Base-by-base conservation (phyloP, 2,329 filamentous ascomycete genomes). In the Lachnellula subtilissima region DNA sequence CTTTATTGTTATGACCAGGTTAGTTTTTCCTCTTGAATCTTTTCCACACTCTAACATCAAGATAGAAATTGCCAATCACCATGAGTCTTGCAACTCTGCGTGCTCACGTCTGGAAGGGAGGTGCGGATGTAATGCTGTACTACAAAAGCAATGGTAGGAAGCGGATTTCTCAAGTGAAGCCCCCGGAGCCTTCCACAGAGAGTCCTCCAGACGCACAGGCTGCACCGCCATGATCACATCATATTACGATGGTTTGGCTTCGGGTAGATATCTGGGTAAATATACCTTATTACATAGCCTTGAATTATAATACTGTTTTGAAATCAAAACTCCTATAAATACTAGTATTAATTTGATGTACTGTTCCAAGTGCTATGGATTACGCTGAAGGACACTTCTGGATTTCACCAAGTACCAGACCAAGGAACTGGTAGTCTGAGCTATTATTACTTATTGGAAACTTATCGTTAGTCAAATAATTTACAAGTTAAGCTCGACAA, bases 81-180 rank as follows among this genome's bases (percentile, higher is more conserved):
- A 97, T 96, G 87, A 97, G 88, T 37, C 82, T 99, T n/a, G 91
- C 91, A 4, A 97, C 92, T 0, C 85, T 99, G 45, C 86, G 93
- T 35, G 87, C 91, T 2, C 91, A 96, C 69, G 79, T 97, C 53
- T 99, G 94, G 94, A 91, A 95, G 66, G 91, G 89, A 45, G 91
- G 91, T n/a, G 92, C 88, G 65, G 94, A 99, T 73, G 88, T 99
- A 61, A 75, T 96, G 52, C 78, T 99, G 50, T 84, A 91, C 68
- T 99, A 99, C 78, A 95, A 92, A 69, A 81, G 88, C 51, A 99
- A 97, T 65, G 92, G 91, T n/a, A 85, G 84, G 43, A 70, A 66
- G 39, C 23, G 17, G 2, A 67, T 68, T 14, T 48, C 48, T 8
- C 57, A 57, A 42, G 62, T 63, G 47, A 63, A 58, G 46, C 52